Evolutionary conservation across 176 grass and related monocot genomes (phyloP).

Genomic region (Oryza meridionalis): DNA sequence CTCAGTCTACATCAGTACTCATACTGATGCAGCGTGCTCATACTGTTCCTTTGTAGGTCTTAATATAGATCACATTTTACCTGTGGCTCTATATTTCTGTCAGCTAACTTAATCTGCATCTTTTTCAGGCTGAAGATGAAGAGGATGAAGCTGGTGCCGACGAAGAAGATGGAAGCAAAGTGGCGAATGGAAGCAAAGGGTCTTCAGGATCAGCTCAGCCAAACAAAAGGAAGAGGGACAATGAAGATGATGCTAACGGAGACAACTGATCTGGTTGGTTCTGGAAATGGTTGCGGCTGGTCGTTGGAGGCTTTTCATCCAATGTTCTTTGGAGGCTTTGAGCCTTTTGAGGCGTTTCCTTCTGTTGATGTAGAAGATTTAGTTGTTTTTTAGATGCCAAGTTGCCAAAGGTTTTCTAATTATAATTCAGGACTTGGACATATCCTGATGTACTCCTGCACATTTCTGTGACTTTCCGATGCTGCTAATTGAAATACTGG

Average conservation of each 20-base stretch:
- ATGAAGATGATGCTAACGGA: conserved; percentile 7
- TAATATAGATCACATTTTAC: neutral
- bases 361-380: neutral
- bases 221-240: conserved; percentile 61
- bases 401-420: neutral
- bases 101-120: neutral
- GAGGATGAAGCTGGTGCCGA: conserved; percentile 41
- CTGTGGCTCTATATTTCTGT: neutral
- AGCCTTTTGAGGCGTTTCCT: neutral
- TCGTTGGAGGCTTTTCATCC: neutral
- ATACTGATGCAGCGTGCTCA: neutral
- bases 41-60: neutral
- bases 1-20: neutral
- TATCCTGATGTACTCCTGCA: neutral
- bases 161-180: conserved; percentile 11
- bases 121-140: conserved; percentile 36
- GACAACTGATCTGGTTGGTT: neutral
- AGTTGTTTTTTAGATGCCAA: neutral
- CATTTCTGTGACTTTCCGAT: neutral
- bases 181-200: conserved; percentile 1
- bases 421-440: conserved; percentile 4
- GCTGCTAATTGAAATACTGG: neutral
- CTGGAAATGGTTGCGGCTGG: neutral
- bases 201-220: conserved; percentile 27
- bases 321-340: neutral